Conservation (phyloP, 768 basidiomycete genomes). For the Mycena capillaripes region DNA sequence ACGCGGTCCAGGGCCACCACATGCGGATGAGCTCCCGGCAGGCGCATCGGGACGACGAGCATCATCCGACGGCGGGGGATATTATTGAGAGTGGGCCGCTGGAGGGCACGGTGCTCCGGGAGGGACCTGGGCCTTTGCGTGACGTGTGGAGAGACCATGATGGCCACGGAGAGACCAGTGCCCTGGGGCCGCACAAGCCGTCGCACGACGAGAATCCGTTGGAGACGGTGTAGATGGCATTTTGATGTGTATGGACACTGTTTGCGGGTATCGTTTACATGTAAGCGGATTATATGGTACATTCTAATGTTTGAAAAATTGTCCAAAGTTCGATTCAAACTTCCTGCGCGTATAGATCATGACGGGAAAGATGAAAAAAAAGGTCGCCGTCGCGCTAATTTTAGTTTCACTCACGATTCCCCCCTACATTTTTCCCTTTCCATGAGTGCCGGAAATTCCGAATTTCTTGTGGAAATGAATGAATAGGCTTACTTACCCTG, state of each 20-base stretch:
- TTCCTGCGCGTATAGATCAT: constrained; percentile 32
- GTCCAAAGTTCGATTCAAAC: no score
- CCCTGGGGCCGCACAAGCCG: background rate
- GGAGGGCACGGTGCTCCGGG: constrained; percentile 51
- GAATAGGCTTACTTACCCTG: no score
- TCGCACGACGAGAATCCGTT: constrained; percentile 14
- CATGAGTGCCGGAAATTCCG: no score
- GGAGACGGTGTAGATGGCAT: constrained; percentile 21
- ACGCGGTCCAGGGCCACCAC: constrained; percentile 56
- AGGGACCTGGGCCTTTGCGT: constrained; percentile 41
- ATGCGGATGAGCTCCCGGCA: constrained; percentile 24
- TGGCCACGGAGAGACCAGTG: constrained; percentile 35
- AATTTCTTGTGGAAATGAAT: no score
- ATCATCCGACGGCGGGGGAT: constrained; percentile 19
- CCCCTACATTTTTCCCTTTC: no score
- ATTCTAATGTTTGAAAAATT: background rate
- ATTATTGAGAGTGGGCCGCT: constrained; percentile 34
- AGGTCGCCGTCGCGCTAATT: no score
- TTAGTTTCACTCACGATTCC: no score
- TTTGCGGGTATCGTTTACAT: background rate
- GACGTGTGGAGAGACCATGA: constrained; percentile 46
- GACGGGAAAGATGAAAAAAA: no score
- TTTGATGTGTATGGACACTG: background rate
- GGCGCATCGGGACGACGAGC: constrained; percentile 38
- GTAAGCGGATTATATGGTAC: constrained; percentile 11